These are phyloP conservation scores for Daldinia decipiens DNA, from an alignment of 495 filamentous ascomycete species.

Conservation along the genomic window DNA sequence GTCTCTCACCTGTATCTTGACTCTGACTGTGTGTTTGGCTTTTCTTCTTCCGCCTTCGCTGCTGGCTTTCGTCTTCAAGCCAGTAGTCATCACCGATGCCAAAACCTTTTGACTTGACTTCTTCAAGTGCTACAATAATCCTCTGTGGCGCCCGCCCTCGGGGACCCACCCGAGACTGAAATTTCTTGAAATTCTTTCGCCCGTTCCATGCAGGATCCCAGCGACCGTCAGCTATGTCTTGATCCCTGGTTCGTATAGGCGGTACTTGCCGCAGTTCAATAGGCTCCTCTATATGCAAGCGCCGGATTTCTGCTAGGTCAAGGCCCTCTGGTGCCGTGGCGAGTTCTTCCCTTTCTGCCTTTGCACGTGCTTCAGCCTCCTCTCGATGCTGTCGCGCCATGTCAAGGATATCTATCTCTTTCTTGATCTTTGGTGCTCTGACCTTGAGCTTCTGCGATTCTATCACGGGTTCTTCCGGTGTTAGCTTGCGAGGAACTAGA, in stretches of 20 bases:
- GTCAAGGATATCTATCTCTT: slow-evolving; percentile 73
- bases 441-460: slow-evolving; percentile 24
- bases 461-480: slow-evolving; percentile 32
- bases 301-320: slow-evolving; percentile 75
- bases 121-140: slow-evolving; percentile 82
- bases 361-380: slow-evolving; percentile 70
- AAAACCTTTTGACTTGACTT: slow-evolving; percentile 79
- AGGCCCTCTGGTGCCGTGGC: slow-evolving; percentile 63
- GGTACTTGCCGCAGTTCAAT: slow-evolving; percentile 67
- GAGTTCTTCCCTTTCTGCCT: slow-evolving; percentile 67
- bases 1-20: slow-evolving; percentile 35
- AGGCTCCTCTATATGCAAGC: slow-evolving; percentile 80
- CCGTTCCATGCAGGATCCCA: slow-evolving; percentile 97
- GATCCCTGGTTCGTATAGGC: slow-evolving; percentile 50
- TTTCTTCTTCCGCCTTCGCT: slow-evolving; percentile 42
- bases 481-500: slow-evolving; percentile 43
- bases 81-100: slow-evolving; percentile 89
- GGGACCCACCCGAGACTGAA: slow-evolving; percentile 69
- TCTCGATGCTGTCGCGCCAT: slow-evolving; percentile 73
- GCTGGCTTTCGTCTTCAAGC: slow-evolving; percentile 61
- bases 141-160: slow-evolving; percentile 59
- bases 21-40: slow-evolving; percentile 44
- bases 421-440: slow-evolving; percentile 56
- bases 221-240: slow-evolving; percentile 64
- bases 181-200: slow-evolving; percentile 95